phyloP scores from a whole-genome alignment of 352 stramenopile genomes.

The Globisporangium irregulare region DNA sequence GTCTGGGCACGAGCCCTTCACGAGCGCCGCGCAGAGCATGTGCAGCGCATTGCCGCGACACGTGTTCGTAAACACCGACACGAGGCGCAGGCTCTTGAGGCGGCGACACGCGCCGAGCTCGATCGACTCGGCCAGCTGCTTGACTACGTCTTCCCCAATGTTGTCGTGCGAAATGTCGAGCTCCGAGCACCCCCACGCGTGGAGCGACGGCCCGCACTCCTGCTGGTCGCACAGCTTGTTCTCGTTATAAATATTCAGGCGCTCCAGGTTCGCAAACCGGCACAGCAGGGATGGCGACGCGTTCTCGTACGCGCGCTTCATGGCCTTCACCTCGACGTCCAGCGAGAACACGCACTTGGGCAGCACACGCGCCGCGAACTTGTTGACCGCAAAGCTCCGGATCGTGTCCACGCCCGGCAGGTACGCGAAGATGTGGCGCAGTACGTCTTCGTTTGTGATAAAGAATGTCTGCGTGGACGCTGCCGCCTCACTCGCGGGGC shows the following conservation, averaged over 20 bases:
- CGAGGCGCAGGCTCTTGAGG: slow-evolving; percentile 52
- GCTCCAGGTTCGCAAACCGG: slow-evolving; percentile 52
- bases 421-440: slow-evolving; percentile 67
- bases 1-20: slow-evolving; percentile 41
- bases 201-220: slow-evolving; percentile 29
- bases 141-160: slow-evolving; percentile 47
- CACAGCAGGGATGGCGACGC: slow-evolving; percentile 28
- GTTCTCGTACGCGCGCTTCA: slow-evolving; percentile 29
- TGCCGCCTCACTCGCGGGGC: background rate
- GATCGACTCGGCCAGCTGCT: slow-evolving; percentile 39
- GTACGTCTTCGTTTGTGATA: slow-evolving; percentile 65
- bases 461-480: slow-evolving; percentile 45
- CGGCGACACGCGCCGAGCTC: slow-evolving; percentile 31
- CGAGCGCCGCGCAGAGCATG: slow-evolving; percentile 41
- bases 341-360: slow-evolving; percentile 48
- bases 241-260: slow-evolving; percentile 20
- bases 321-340: slow-evolving; percentile 44
- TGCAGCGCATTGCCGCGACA: slow-evolving; percentile 42
- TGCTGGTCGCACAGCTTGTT: slow-evolving; percentile 26
- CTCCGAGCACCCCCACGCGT: slow-evolving; percentile 62
- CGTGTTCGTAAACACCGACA: slow-evolving; percentile 75
- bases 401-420: slow-evolving; percentile 65
- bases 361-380: slow-evolving; percentile 52
- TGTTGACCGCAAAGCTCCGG: slow-evolving; percentile 57
- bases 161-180: slow-evolving; percentile 55